These are phyloP conservation scores for Volvox reticuliferus DNA, from an alignment of 139 green algal genomes.

Conservation along the genomic window DNA sequence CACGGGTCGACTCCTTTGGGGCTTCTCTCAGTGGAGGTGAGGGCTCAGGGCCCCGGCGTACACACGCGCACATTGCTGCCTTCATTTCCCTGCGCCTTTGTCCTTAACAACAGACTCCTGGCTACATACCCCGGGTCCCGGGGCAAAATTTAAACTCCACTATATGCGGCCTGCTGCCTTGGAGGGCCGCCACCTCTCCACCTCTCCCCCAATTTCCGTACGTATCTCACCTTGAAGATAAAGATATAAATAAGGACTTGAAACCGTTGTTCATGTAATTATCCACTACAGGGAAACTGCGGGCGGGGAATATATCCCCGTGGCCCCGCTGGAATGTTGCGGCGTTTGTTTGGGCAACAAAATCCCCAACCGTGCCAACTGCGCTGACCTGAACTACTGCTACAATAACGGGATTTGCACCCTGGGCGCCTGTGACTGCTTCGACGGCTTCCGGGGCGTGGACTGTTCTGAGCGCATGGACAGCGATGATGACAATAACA, in stretches of 20 bases:
- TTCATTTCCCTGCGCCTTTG: too few species aligned
- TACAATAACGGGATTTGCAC: conserved; percentile 68
- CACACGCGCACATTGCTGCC: too few species aligned
- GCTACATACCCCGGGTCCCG: too few species aligned
- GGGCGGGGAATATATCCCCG: conserved; percentile 70
- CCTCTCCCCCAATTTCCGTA: background rate
- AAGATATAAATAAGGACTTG: too few species aligned
- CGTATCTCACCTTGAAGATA: too few species aligned
- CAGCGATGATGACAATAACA: background rate
- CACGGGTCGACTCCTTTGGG: conserved; percentile 61
- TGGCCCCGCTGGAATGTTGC: conserved; percentile 81
- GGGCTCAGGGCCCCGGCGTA: background rate
- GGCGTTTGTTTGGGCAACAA: conserved; percentile 69
- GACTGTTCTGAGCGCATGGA: background rate
- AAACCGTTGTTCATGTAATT: too few species aligned
- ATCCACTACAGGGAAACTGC: conserved; percentile 45
- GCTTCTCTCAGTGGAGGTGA: conserved; percentile 67
- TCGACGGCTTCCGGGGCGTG: conserved; percentile 61
- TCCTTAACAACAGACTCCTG: too few species aligned
- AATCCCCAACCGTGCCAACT: conserved; percentile 62
- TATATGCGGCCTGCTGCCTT: too few species aligned
- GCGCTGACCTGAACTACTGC: conserved; percentile 73
- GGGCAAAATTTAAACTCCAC: too few species aligned
- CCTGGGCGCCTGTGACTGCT: conserved; percentile 77
- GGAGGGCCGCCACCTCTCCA: background rate